These are phyloP conservation scores for Colletotrichum sojae DNA, from an alignment of 2,329 filamentous ascomycete species.

Conservation along the genomic window DNA sequence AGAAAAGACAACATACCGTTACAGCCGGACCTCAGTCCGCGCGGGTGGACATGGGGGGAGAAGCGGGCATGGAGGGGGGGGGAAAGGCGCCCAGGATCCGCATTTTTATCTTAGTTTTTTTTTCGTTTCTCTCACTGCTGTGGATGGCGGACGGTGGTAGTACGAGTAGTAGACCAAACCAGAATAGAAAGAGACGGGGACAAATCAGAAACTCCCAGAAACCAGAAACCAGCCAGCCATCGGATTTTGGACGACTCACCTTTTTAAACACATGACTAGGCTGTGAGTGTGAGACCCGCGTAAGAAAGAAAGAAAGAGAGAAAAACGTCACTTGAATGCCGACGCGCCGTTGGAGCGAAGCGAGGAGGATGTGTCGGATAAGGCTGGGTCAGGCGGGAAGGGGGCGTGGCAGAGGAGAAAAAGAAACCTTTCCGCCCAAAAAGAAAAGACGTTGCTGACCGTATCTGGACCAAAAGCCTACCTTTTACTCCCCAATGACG, in stretches of 20 bases:
- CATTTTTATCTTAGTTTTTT: no score
- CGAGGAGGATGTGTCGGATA: constrained; percentile 8
- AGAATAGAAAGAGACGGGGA: no score
- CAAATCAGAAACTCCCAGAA: background rate
- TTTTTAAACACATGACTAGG: background rate
- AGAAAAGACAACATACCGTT: background rate
- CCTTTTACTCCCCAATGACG: no score
- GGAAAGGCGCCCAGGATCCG: background rate
- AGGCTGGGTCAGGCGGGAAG: constrained; percentile 1
- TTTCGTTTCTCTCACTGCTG: no score
- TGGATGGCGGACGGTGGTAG: no score
- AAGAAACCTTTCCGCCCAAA: background rate
- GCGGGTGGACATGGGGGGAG: background rate
- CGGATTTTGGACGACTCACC: constrained; percentile 14
- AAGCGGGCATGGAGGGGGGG: background rate
- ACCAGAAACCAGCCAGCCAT: background rate
- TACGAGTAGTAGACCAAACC: no score
- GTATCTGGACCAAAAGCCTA: no score
- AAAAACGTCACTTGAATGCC: constrained; percentile 23
- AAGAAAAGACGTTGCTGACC: constrained; percentile 8
- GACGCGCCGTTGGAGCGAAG: constrained; percentile 11
- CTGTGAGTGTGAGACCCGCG: constrained; percentile 2
- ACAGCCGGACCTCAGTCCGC: constrained; percentile 26
- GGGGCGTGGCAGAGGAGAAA: background rate
- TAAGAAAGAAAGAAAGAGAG: no score